Evolutionary conservation across 2,329 filamentous ascomycete species (phyloP).

Genomic region (Huntiella savannae): DNA sequence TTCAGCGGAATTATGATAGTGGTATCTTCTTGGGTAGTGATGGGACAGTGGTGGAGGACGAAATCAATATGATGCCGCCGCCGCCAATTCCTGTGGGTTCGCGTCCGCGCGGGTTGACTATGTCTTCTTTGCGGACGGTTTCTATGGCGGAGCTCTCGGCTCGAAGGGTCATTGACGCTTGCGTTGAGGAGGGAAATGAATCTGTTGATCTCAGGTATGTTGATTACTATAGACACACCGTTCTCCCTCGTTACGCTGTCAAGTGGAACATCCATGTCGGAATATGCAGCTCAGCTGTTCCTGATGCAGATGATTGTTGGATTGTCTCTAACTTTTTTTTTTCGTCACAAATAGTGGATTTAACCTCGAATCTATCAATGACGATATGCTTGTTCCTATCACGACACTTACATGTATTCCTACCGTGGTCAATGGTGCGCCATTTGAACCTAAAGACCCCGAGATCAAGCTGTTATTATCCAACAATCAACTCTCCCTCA

Average conservation of each 20-base stretch:
- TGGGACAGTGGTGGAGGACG: slow-evolving; percentile 4
- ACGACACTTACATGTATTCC: slow-evolving; percentile 35
- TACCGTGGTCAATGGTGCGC: slow-evolving; percentile 33
- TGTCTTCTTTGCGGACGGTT: slow-evolving; percentile 13
- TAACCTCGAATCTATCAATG: slow-evolving; percentile 32
- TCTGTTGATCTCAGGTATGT: slow-evolving; percentile 42
- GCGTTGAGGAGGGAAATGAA: slow-evolving; percentile 39
- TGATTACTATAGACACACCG: background rate
- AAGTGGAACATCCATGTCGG: background rate
- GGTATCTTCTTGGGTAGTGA: slow-evolving; percentile 49
- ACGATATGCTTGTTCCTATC: slow-evolving; percentile 37
- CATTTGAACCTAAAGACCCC: slow-evolving; percentile 39
- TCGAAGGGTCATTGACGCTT: slow-evolving; percentile 27
- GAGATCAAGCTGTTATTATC: slow-evolving; percentile 42
- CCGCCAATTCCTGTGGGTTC: background rate
- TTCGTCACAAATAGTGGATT: slow-evolving; percentile 19
- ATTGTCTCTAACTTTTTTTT: slow-evolving; percentile 8
- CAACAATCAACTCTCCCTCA: slow-evolving; percentile 33
- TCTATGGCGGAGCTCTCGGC: slow-evolving; percentile 26
- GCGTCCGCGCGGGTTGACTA: slow-evolving; percentile 2
- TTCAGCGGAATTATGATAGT: slow-evolving; percentile 45
- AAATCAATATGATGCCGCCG: slow-evolving; percentile 4
- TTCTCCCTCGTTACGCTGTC: background rate
- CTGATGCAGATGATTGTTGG: background rate
- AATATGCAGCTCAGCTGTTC: background rate